phyloP scores from a whole-genome alignment of 768 basidiomycete species.

The Mycena amicta region DNA sequence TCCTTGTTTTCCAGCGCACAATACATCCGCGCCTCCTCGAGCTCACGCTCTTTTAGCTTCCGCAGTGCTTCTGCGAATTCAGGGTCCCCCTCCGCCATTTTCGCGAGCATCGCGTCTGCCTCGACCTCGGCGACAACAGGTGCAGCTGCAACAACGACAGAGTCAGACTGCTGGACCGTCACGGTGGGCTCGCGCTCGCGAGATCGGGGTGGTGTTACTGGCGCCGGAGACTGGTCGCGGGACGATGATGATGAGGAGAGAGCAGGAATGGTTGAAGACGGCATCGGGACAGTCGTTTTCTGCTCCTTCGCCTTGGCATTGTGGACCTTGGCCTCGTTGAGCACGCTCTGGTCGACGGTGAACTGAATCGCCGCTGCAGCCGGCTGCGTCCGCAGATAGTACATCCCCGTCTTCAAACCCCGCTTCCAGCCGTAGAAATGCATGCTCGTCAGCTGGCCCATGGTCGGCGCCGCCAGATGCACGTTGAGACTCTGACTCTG shows the following conservation, averaged over 20 bases:
- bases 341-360: constrained; percentile 83
- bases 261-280: constrained; percentile 25
- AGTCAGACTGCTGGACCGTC: constrained; percentile 8
- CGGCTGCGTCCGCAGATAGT: constrained; percentile 93
- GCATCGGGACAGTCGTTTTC: constrained; percentile 25
- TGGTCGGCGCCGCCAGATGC: constrained; percentile 85
- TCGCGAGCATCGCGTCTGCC: constrained; percentile 50
- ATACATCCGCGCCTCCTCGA: constrained; percentile 75
- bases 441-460: constrained; percentile 93
- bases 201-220: constrained; percentile 1
- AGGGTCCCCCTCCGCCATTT: constrained; percentile 61
- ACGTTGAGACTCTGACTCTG: constrained; percentile 95
- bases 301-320: constrained; percentile 31
- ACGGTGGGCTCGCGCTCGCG: constrained; percentile 17
- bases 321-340: constrained; percentile 64
- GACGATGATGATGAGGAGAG: constrained; percentile 20
- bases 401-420: constrained; percentile 98
- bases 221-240: constrained; percentile 16
- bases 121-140: constrained; percentile 28
- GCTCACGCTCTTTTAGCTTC: constrained; percentile 67
- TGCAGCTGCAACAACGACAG: constrained; percentile 23
- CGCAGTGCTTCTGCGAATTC: constrained; percentile 82
- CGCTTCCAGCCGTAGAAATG: constrained; percentile 99
- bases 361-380: constrained; percentile 97
- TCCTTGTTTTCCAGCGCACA: constrained; percentile 94